Evolutionary conservation across 1,139 yeast genomes (phyloP).

Genomic region (Scheffersomyces cryptocercus): DNA sequence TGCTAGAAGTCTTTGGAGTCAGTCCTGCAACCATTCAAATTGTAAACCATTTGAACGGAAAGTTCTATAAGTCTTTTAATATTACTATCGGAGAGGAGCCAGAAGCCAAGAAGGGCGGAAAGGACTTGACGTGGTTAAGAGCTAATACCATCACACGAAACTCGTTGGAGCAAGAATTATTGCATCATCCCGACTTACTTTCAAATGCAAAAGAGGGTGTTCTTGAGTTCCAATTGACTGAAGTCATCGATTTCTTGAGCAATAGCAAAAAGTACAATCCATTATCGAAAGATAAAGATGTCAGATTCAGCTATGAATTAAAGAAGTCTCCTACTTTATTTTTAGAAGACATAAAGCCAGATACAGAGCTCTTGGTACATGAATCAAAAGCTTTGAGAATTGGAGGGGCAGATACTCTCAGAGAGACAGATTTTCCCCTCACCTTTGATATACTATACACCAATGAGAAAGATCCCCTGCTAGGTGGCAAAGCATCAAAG

Average conservation of each 20-base stretch:
- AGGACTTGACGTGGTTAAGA: constrained; percentile 24
- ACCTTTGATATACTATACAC: constrained; percentile 39
- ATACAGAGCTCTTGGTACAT: constrained; percentile 43
- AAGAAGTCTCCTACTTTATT: constrained; percentile 60
- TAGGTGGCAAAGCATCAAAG: constrained; percentile 30
- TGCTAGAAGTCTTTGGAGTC: constrained; percentile 65
- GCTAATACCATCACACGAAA: constrained; percentile 32
- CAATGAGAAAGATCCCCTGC: constrained; percentile 25
- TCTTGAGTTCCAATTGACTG: constrained; percentile 64
- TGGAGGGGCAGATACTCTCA: constrained; percentile 16
- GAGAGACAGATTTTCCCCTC: constrained; percentile 47
- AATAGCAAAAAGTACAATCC: constrained; percentile 59
- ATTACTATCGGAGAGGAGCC: constrained; percentile 18
- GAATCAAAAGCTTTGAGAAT: constrained; percentile 37
- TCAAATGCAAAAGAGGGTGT: constrained; percentile 49
- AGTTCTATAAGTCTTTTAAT: constrained; percentile 25
- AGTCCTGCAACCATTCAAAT: constrained; percentile 72
- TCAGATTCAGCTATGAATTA: constrained; percentile 57
- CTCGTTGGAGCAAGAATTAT: constrained; percentile 35
- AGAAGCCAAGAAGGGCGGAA: background rate
- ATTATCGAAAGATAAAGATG: constrained; percentile 44
- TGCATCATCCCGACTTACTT: constrained; percentile 25
- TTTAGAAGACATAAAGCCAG: constrained; percentile 39
- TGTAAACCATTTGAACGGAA: constrained; percentile 56
- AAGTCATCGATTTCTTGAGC: constrained; percentile 76